Percentiles rank a stretch among this genome's conserved stretches.
These are phyloP conservation scores for Mucor saturninus DNA, from an alignment of 371 early-diverging fungal species.

Conservation along the genomic window DNA sequence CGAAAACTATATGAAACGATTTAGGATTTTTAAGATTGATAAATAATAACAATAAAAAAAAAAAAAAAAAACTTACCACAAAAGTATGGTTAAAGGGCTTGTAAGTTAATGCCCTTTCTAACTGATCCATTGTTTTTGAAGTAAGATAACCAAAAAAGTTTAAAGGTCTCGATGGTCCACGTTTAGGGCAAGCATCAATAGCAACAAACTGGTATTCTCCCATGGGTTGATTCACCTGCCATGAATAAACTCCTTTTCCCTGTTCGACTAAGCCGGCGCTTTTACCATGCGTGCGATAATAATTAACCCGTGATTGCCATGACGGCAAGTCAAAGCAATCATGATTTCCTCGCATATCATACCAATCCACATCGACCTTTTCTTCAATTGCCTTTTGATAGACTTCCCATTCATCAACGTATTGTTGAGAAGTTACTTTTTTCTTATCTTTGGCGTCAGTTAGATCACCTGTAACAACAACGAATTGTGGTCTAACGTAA, in stretches of 20 bases:
- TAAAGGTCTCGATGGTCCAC: conserved; percentile 83
- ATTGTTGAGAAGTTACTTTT: conserved; percentile 73
- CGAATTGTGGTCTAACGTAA: conserved; percentile 61
- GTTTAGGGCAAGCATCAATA: conserved; percentile 82
- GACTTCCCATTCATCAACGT: conserved; percentile 81
- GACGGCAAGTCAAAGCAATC: conserved; percentile 83
- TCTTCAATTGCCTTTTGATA: conserved; percentile 70
- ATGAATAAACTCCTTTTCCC: conserved; percentile 63
- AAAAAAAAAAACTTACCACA: conserved; percentile 41
- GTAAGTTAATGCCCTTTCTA: conserved; percentile 50
- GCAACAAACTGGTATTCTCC: conserved; percentile 86
- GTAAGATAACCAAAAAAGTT: conserved; percentile 92
- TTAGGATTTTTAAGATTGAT: background rate
- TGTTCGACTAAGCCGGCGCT: conserved; percentile 49
- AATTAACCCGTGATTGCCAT: conserved; percentile 67
- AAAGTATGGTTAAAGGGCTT: conserved; percentile 71
- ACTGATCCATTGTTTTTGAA: conserved; percentile 71
- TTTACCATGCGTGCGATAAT: conserved; percentile 61
- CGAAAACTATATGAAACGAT: conserved; percentile 45
- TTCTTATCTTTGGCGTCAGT: conserved; percentile 85
- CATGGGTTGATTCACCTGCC: conserved; percentile 61
- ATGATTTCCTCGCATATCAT: conserved; percentile 88
- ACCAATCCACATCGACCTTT: conserved; percentile 59
- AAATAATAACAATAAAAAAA: background rate
- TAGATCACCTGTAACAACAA: conserved; percentile 79